Evolutionary conservation across 2,329 filamentous ascomycete species (phyloP).

Genomic region (Aschersonia sp.): DNA sequence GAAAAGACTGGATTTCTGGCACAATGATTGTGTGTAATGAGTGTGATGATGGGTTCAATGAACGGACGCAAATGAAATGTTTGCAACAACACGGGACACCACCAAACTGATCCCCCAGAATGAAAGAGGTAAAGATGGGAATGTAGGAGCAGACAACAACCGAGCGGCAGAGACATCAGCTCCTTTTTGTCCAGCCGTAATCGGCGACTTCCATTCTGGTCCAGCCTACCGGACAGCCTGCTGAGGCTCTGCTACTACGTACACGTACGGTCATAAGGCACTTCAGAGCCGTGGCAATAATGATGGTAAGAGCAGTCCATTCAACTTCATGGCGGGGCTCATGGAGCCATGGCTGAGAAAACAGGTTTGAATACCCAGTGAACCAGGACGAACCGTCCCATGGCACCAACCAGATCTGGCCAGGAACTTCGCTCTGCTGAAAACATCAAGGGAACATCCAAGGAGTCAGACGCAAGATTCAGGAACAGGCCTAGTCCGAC

Average conservation of each 20-base stretch:
- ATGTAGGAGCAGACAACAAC: background rate
- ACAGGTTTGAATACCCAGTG: background rate
- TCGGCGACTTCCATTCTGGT: background rate
- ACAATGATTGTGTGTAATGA: constrained; percentile 16
- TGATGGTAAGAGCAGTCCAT: background rate
- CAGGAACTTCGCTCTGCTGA: background rate
- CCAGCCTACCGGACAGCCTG: background rate
- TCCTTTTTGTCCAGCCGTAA: background rate
- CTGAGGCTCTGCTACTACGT: background rate
- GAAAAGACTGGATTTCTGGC: constrained; percentile 16
- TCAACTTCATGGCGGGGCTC: background rate
- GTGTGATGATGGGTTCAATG: constrained; percentile 18
- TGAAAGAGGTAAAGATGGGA: constrained; percentile 11
- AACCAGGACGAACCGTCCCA: background rate
- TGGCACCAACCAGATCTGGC: background rate
- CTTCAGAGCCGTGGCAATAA: background rate
- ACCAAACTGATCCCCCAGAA: constrained; percentile 15
- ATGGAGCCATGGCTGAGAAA: background rate
- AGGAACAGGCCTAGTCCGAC: background rate
- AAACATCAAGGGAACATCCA: background rate
- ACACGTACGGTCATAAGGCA: background rate
- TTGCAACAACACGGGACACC: constrained; percentile 18
- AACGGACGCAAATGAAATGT: constrained; percentile 25
- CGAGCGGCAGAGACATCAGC: background rate
- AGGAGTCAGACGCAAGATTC: background rate